These are phyloP conservation scores for Scedosporium apiospermum DNA, from an alignment of 2,329 filamentous ascomycete genomes.

Conservation along the genomic window DNA sequence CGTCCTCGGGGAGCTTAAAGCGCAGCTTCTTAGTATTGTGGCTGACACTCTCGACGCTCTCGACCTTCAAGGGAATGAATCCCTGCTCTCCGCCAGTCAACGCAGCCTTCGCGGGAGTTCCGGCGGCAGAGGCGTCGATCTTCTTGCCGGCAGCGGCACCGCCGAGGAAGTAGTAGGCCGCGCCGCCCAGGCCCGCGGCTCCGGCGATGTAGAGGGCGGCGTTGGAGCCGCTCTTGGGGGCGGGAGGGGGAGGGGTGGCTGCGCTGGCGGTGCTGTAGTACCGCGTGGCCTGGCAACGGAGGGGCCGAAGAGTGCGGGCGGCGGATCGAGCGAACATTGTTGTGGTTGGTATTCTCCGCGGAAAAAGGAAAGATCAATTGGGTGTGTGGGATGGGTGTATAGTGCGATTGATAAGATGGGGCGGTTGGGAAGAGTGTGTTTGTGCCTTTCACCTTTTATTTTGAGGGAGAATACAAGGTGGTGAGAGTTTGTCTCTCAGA, in stretches of 20 bases:
- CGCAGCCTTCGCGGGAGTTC: conserved; percentile 29
- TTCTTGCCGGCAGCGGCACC: conserved; percentile 40
- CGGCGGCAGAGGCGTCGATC: conserved; percentile 44
- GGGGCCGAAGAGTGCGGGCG: conserved; percentile 54
- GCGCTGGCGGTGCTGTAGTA: conserved; percentile 59
- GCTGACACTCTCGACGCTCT: conserved; percentile 70
- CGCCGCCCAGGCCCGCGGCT: conserved; percentile 48
- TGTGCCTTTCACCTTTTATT: neutral
- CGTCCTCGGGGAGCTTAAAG: conserved; percentile 76
- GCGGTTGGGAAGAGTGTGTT: neutral
- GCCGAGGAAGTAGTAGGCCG: conserved; percentile 41
- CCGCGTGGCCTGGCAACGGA: conserved; percentile 43
- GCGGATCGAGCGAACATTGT: conserved; percentile 58
- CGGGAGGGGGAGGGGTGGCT: conserved; percentile 34
- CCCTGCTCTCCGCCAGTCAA: conserved; percentile 84
- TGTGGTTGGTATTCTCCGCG: neutral
- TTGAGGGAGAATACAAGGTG: neutral
- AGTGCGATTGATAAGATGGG: neutral
- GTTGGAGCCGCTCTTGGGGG: conserved; percentile 45
- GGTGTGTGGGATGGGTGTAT: neutral
- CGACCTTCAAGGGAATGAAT: conserved; percentile 72
- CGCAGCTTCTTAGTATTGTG: conserved; percentile 92
- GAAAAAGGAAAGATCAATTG: neutral
- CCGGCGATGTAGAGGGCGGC: conserved; percentile 51
- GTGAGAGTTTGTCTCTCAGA: neutral